These are phyloP conservation scores for Erucastrum elatum DNA, from an alignment of 345 rosid species.

Conservation along the genomic window DNA sequence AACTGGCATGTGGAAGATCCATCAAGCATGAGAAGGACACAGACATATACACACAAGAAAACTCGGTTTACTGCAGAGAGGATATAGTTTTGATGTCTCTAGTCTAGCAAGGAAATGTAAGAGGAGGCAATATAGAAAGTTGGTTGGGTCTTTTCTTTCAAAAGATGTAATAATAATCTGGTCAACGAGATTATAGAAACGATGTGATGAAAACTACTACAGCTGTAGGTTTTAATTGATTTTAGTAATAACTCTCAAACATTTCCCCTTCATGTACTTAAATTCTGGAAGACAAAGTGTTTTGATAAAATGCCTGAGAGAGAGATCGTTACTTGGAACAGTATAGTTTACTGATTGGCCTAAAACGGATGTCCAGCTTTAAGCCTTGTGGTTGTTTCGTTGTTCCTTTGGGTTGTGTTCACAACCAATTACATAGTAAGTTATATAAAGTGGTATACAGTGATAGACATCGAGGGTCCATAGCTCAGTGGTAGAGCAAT, in stretches of 20 bases:
- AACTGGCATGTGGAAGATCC: constrained; percentile 75
- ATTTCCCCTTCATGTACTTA: too few relatives aligned
- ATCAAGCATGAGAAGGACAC: constrained; percentile 31
- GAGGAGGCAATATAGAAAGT: background rate
- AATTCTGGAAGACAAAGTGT: too few relatives aligned
- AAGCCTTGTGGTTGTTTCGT: too few relatives aligned
- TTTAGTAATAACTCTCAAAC: background rate
- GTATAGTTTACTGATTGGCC: too few relatives aligned
- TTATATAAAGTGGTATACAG: background rate
- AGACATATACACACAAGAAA: background rate
- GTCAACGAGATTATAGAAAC: background rate
- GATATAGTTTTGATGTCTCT: constrained; percentile 2
- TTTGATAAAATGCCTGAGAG: too few relatives aligned
- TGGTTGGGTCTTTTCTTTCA: constrained; percentile 11
- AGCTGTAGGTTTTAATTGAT: background rate
- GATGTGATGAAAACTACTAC: background rate
- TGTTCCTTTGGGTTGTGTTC: too few relatives aligned
- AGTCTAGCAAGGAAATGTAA: background rate
- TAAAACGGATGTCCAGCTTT: too few relatives aligned
- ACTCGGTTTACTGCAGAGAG: background rate
- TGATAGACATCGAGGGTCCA: constrained; percentile 33
- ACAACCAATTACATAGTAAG: too few relatives aligned
- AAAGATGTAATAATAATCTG: constrained; percentile 12
- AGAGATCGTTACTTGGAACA: too few relatives aligned
- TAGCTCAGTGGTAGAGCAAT: constrained; percentile 95